Conservation (phyloP, 192 early-diverging fungal species). For the Thamnidium elegans region DNA sequence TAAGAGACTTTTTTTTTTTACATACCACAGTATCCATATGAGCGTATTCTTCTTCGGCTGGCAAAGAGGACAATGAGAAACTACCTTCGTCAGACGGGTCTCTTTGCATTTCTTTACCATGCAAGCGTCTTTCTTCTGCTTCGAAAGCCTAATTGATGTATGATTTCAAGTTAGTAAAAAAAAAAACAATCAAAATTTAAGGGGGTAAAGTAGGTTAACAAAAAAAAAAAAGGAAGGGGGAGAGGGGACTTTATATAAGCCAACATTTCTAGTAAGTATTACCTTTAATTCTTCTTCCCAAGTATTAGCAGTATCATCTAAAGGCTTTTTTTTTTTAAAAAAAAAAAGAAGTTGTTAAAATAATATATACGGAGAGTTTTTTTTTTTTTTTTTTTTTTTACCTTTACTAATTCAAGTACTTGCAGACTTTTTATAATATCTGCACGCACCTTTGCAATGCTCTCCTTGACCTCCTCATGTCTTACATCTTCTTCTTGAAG, state of each 20-base stretch:
- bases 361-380: too few species aligned
- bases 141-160: constrained; percentile 8
- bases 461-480: constrained; percentile 33
- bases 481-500: constrained; percentile 22
- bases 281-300: constrained; percentile 32
- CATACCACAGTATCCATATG: too few species aligned
- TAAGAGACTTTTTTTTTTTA: too few species aligned
- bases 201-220: too few species aligned
- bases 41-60: background rate
- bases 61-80: constrained; percentile 15
- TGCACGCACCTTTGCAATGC: constrained; percentile 32
- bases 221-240: constrained; percentile 9
- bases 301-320: constrained; percentile 12
- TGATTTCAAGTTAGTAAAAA: too few species aligned
- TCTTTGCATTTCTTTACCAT: background rate
- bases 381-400: too few species aligned
- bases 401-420: constrained; percentile 32
- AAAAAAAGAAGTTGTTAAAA: constrained; percentile 2
- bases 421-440: constrained; percentile 38
- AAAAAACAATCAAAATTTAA: too few species aligned
- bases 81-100: constrained; percentile 15
- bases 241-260: background rate
- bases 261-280: background rate
- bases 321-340: background rate
- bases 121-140: constrained; percentile 21